Evolutionary conservation across 176 grass and related monocot species (phyloP).

Genomic region (Zoysia japonica): DNA sequence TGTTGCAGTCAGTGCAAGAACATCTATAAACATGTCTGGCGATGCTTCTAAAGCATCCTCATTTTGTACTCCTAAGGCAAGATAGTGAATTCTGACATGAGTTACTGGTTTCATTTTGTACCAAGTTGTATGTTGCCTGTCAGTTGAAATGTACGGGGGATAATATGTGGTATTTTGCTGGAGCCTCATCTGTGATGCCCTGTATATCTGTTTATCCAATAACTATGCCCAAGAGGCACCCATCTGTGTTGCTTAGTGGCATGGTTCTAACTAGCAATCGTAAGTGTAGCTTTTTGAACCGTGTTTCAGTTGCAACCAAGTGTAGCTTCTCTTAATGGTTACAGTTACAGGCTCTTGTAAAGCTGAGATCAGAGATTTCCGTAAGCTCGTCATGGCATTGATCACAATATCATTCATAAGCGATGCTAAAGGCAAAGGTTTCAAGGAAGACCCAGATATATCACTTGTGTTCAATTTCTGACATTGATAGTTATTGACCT

Average conservation of each 20-base stretch:
- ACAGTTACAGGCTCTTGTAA: neutral
- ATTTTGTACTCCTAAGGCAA: neutral
- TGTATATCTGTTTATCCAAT: neutral
- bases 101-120: neutral
- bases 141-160: constrained; percentile 3
- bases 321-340: neutral
- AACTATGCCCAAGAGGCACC: neutral
- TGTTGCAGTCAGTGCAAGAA: constrained; percentile 27
- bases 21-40: neutral
- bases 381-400: neutral
- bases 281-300: neutral
- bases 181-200: neutral
- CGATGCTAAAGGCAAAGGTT: neutral
- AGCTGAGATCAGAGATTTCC: neutral
- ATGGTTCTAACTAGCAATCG: neutral
- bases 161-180: constrained; percentile 1
- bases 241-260: neutral
- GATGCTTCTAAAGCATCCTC: constrained; percentile 3
- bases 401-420: neutral
- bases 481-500: neutral
- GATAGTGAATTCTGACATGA: constrained; percentile 5
- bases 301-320: neutral
- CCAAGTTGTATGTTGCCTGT: neutral
- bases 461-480: neutral
- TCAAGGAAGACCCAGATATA: neutral